Conservation (phyloP, 768 basidiomycete genomes). For the Mycena indigotica region DNA sequence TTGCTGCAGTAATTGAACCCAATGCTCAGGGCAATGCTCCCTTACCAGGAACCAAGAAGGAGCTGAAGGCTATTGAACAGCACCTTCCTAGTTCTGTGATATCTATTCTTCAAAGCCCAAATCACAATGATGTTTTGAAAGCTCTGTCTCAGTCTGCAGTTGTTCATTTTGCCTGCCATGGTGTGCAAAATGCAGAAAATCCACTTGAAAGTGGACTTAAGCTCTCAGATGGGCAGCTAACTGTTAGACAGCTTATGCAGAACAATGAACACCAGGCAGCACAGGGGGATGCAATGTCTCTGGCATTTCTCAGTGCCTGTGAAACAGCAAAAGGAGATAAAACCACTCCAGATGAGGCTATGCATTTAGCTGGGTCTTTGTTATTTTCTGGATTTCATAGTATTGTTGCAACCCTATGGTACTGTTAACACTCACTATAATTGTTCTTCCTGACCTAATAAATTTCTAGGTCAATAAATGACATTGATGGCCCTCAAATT, state of each 20-base stretch:
- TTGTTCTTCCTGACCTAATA: not conserved
- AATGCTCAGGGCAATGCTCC: not conserved
- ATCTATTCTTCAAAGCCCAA: not conserved
- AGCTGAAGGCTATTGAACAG: constrained; percentile 1
- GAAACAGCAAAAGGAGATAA: constrained; percentile 7
- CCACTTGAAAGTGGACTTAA: constrained; percentile 24
- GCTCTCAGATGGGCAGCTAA: constrained; percentile 20
- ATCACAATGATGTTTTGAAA: not conserved
- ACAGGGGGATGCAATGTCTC: not conserved
- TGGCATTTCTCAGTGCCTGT: not conserved
- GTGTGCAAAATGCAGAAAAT: constrained; percentile 16
- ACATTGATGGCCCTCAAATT: constrained; percentile 1
- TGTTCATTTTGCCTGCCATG: constrained; percentile 27
- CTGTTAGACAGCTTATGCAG: constrained; percentile 4
- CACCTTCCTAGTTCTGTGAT: not conserved
- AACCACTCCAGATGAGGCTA: constrained; percentile 11
- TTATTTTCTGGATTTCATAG: constrained; percentile 20
- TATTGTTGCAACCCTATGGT: constrained; percentile 22
- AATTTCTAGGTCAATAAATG: constrained; percentile 1
- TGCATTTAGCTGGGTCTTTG: constrained; percentile 19
- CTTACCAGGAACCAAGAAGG: constrained; percentile 2
- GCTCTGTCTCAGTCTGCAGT: constrained; percentile 6
- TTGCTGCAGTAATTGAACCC: constrained; percentile 6
- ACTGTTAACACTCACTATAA: not conserved
- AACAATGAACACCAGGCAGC: not conserved